These are phyloP conservation scores for Fusarium heterosporum DNA, from an alignment of 2,329 filamentous ascomycete species.

Conservation along the genomic window DNA sequence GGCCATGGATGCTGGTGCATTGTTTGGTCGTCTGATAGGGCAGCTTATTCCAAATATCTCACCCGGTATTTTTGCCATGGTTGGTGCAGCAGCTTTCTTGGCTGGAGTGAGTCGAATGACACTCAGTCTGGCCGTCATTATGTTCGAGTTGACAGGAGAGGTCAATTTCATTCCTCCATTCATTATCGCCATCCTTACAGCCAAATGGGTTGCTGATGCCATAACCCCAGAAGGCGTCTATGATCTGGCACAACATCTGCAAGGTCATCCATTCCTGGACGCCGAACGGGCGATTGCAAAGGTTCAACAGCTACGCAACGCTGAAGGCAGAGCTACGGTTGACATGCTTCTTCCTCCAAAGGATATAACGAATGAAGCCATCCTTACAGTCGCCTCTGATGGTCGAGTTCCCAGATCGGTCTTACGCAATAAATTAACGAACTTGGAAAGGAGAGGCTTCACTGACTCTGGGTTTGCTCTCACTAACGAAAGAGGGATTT, in stretches of 20 bases:
- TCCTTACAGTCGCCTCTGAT: not conserved
- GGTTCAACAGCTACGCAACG: conserved; percentile 1
- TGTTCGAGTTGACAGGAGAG: conserved; percentile 31
- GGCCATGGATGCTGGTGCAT: conserved; percentile 21
- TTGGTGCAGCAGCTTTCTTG: conserved; percentile 30
- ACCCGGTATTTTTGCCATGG: conserved; percentile 35
- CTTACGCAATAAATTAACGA: not conserved
- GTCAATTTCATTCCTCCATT: conserved; percentile 36
- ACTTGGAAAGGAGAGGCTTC: conserved; percentile 1
- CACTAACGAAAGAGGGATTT: conserved; percentile 2
- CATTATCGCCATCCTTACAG: conserved; percentile 24
- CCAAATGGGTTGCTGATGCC: conserved; percentile 35
- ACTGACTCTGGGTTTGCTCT: conserved; percentile 20
- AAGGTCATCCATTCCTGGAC: conserved; percentile 31
- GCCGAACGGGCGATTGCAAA: conserved; percentile 8
- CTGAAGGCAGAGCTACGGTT: conserved; percentile 14
- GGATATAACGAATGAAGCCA: not conserved
- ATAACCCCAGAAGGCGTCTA: conserved; percentile 34
- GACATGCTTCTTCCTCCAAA: not conserved
- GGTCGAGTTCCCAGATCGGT: conserved; percentile 1
- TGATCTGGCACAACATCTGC: conserved; percentile 32
- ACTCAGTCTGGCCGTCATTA: conserved; percentile 34
- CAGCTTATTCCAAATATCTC: conserved; percentile 25
- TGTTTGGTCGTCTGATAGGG: conserved; percentile 28
- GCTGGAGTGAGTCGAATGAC: conserved; percentile 37